phyloP scores from a whole-genome alignment of 768 basidiomycete genomes.

The Tricholoma sp. region DNA sequence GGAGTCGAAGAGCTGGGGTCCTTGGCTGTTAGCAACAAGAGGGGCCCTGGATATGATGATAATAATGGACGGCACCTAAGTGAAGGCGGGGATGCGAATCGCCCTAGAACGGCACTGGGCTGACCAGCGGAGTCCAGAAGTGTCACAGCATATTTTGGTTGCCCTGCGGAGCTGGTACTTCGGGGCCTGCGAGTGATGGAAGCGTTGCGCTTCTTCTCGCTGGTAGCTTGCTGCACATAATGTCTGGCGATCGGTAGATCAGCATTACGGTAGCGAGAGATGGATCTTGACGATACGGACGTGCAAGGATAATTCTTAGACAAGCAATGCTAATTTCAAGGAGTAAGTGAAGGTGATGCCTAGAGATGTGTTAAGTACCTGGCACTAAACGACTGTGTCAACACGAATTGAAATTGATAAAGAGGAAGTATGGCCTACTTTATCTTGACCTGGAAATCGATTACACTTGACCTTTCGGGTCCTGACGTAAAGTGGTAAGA shows the following conservation, averaged over 20 bases:
- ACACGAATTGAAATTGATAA: not conserved
- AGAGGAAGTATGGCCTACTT: conserved; percentile 41
- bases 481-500: conserved; percentile 32
- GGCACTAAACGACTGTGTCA: conserved; percentile 41
- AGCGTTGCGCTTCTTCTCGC: conserved; percentile 71
- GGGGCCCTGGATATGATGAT: conserved; percentile 1
- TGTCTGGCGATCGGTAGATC: conserved; percentile 42
- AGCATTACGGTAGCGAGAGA: not conserved
- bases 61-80: conserved; percentile 16
- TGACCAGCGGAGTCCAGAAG: conserved; percentile 21
- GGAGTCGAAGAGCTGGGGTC: conserved; percentile 28
- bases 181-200: conserved; percentile 59
- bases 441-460: conserved; percentile 75
- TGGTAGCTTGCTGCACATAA: conserved; percentile 78
- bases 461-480: conserved; percentile 88
- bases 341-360: conserved; percentile 57
- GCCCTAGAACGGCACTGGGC: conserved; percentile 18
- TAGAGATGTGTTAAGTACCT: conserved; percentile 34
- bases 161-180: conserved; percentile 43
- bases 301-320: conserved; percentile 92
- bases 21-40: conserved; percentile 13
- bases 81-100: conserved; percentile 20
- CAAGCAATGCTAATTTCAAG: conserved; percentile 60
- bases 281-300: conserved; percentile 39
- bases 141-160: conserved; percentile 38